Conservation (phyloP, 345 rosid genomes). For the Stellera chamaejasme region DNA sequence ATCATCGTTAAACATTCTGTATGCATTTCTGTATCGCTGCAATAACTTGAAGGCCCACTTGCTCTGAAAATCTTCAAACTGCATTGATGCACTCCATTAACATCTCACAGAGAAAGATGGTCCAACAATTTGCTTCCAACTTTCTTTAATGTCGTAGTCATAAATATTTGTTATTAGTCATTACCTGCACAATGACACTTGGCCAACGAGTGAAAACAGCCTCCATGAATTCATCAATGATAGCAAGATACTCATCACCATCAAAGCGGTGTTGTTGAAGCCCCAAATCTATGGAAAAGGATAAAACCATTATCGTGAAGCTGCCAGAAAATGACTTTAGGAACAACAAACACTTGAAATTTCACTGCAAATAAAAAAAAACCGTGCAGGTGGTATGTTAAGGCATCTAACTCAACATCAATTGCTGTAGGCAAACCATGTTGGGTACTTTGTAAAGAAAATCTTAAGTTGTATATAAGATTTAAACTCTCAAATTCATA, state of each 20-base stretch:
- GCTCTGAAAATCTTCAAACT: slow-evolving; percentile 98
- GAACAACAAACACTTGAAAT: no score
- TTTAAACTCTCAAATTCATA: no score
- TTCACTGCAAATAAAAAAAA: no score
- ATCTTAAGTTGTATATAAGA: no score
- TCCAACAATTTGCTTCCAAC: not conserved
- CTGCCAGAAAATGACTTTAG: no score
- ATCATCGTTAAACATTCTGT: slow-evolving; percentile 92
- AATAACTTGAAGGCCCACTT: slow-evolving; percentile 94
- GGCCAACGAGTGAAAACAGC: slow-evolving; percentile 96
- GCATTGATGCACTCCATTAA: slow-evolving; percentile 16
- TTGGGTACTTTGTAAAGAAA: no score
- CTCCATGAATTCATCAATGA: slow-evolving; percentile 90
- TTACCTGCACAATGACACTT: slow-evolving; percentile 83
- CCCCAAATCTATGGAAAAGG: slow-evolving; percentile 64
- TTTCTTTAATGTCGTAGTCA: not conserved
- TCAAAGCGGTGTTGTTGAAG: slow-evolving; percentile 78
- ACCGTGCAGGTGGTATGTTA: no score
- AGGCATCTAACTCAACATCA: no score
- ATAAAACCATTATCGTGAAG: not conserved
- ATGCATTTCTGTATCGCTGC: slow-evolving; percentile 64
- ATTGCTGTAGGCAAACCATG: no score
- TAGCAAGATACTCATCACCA: slow-evolving; percentile 52
- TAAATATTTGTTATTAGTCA: not conserved
- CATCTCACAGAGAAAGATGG: not conserved